phyloP scores from a whole-genome alignment of 164 flowering plant genomes.

The Stephania japonica region DNA sequence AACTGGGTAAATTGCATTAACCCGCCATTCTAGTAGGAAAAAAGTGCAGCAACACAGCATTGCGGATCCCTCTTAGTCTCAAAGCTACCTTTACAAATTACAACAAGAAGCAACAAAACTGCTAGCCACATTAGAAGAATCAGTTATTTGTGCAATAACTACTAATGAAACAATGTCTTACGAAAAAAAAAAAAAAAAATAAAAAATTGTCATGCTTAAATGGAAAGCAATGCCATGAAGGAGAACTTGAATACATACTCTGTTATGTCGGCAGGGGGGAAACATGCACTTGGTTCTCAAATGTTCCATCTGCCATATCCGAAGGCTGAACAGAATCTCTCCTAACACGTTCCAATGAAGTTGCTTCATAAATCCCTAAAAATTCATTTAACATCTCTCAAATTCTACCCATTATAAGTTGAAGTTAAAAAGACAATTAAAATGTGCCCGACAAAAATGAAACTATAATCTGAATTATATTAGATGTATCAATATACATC shows the following conservation, averaged over 20 bases:
- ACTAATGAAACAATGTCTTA: background rate
- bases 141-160: background rate
- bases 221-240: background rate
- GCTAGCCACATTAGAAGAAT: too few species aligned
- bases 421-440: background rate
- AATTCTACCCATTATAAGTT: background rate
- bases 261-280: slow-evolving; percentile 56
- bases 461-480: too few species aligned
- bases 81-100: background rate
- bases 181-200: background rate
- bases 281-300: slow-evolving; percentile 45
- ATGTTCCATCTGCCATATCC: slow-evolving; percentile 40
- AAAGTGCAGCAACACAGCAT: background rate
- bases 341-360: slow-evolving; percentile 68
- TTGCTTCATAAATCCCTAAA: slow-evolving; percentile 81
- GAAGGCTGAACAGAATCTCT: slow-evolving; percentile 41
- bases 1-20: background rate
- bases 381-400: background rate
- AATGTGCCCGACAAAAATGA: too few species aligned
- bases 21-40: background rate
- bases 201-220: background rate
- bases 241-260: slow-evolving; percentile 16
- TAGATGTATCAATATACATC: too few species aligned
- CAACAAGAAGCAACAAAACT: background rate
- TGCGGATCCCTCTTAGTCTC: background rate